Percentiles rank a stretch among this genome's conserved stretches.
These are phyloP conservation scores for Tolypocladium paradoxum DNA, from an alignment of 2,329 filamentous ascomycete genomes.

Conservation along the genomic window DNA sequence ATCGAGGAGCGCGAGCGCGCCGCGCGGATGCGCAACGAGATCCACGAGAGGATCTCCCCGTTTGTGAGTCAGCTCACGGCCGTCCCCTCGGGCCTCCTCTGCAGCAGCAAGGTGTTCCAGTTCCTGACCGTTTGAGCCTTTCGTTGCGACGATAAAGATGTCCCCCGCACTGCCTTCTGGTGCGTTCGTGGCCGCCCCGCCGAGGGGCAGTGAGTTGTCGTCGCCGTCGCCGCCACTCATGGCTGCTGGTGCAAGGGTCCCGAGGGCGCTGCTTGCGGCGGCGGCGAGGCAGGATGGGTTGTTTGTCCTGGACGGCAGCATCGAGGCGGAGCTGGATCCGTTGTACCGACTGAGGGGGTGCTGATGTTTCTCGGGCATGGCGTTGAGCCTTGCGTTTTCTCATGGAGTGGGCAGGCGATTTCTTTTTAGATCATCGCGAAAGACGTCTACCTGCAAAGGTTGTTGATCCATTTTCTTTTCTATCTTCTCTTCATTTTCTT, in stretches of 20 bases:
- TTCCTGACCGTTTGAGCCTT: not conserved
- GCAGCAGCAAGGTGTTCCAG: not conserved
- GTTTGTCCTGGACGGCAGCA: not conserved
- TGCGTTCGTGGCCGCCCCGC: not conserved
- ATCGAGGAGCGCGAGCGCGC: constrained; percentile 45
- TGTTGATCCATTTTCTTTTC: not conserved
- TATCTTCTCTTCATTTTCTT: not conserved
- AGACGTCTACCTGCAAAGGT: not conserved
- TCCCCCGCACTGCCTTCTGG: not conserved
- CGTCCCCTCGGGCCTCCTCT: not conserved
- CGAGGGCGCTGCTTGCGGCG: not conserved
- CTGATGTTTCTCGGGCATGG: not conserved
- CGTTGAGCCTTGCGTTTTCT: not conserved
- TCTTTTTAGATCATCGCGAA: not conserved
- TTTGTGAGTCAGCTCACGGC: constrained; percentile 7
- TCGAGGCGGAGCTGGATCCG: not conserved
- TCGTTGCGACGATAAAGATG: not conserved
- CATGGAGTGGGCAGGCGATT: not conserved
- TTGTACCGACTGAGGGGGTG: not conserved
- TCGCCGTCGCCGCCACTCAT: not conserved
- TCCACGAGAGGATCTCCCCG: constrained; percentile 30
- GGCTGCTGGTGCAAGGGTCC: not conserved
- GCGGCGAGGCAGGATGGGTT: not conserved
- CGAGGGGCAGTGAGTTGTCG: not conserved
- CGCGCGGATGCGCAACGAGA: constrained; percentile 30